These are phyloP conservation scores for Cryptomeria japonica DNA, from an alignment of 75 land plant genomes.

Conservation along the genomic window DNA sequence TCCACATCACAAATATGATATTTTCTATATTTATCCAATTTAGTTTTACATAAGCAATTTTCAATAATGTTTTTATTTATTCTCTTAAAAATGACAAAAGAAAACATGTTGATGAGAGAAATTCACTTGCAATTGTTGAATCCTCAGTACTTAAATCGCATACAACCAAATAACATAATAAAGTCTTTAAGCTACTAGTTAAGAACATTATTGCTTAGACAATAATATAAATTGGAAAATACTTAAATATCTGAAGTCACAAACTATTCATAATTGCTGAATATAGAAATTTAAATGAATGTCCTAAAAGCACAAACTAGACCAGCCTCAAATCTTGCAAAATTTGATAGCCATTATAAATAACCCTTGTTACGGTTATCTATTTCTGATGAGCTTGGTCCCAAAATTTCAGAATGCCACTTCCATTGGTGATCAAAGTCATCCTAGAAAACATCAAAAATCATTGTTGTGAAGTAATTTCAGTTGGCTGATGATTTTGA, in stretches of 20 bases:
- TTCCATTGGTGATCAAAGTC: too few relatives aligned
- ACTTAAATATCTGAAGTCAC: not conserved
- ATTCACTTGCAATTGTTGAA: not conserved
- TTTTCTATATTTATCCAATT: not conserved
- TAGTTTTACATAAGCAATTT: not conserved
- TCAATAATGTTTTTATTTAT: not conserved
- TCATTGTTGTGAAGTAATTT: too few relatives aligned
- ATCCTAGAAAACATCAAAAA: too few relatives aligned
- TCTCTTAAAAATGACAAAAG: not conserved
- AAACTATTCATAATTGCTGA: too few relatives aligned
- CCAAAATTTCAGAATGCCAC: too few relatives aligned
- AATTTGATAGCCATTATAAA: too few relatives aligned
- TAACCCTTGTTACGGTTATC: too few relatives aligned
- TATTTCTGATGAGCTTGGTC: too few relatives aligned
- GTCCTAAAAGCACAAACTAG: too few relatives aligned
- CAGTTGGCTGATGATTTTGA: too few relatives aligned
- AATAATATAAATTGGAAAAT: not conserved
- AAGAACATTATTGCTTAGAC: not conserved
- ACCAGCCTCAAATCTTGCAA: too few relatives aligned
- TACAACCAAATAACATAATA: not conserved
- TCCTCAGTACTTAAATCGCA: not conserved
- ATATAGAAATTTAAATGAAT: too few relatives aligned
- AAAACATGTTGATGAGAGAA: not conserved
- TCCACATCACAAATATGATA: not conserved
- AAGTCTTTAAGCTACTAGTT: not conserved